phyloP scores from a whole-genome alignment of 805 yeast species.

The Lipomyces chichibuensis region DNA sequence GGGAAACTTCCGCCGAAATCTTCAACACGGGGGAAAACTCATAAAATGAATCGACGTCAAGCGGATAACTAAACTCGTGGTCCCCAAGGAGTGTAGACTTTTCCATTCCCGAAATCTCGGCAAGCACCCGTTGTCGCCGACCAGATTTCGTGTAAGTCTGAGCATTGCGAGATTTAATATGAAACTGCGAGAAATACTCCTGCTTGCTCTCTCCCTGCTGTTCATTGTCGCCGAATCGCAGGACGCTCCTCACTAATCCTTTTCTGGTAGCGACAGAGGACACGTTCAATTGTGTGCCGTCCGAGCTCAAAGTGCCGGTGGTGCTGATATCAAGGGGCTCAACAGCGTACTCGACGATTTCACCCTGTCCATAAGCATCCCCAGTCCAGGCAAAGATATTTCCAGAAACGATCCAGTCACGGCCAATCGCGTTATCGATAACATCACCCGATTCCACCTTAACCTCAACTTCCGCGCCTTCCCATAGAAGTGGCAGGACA shows the following conservation, averaged over 20 bases:
- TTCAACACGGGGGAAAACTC: conserved; percentile 21
- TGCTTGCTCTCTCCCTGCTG: too few species aligned
- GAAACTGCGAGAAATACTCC: conserved; percentile 9
- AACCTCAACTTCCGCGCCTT: conserved; percentile 50
- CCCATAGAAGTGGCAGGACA: conserved; percentile 70
- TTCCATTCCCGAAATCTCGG: conserved; percentile 2
- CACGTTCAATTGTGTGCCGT: conserved; percentile 16
- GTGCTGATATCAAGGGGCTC: conserved; percentile 12
- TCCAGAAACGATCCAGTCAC: conserved; percentile 34
- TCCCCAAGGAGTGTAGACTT: conserved; percentile 11
- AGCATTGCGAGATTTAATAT: conserved; percentile 9
- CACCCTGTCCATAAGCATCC: conserved; percentile 18
- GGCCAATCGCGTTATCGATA: conserved; percentile 40
- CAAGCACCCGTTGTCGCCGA: conserved; percentile 20
- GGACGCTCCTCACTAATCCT: not conserved
- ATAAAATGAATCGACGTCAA: conserved; percentile 20
- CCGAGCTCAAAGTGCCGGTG: conserved; percentile 3
- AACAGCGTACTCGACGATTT: conserved; percentile 4
- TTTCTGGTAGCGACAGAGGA: conserved; percentile 23
- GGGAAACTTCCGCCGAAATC: conserved; percentile 24
- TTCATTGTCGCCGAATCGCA: conserved; percentile 12
- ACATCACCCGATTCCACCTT: conserved; percentile 95
- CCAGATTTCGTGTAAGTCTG: conserved; percentile 22
- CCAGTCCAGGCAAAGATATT: conserved; percentile 28
- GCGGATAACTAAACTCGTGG: conserved; percentile 20